Evolutionary conservation across 768 basidiomycete species (phyloP), one percentile per base, ranked within the genome.

Genomic region (Xerocomellus chrysenteron): DNA sequence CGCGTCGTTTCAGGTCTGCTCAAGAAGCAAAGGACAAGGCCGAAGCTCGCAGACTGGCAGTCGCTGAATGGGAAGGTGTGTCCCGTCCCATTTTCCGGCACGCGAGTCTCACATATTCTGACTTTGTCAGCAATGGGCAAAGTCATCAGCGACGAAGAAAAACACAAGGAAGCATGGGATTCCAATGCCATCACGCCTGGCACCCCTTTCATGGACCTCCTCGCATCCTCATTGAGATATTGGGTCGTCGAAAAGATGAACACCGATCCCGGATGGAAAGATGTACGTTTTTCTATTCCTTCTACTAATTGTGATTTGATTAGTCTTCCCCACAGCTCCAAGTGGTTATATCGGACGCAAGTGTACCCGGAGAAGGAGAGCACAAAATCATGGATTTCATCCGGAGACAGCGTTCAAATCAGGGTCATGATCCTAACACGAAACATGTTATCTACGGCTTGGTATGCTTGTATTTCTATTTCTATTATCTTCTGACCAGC

Each of bases 331-430:
- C 30, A 3, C 62, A 95, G 94, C 81, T 99, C 40, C 86, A 98
- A 80, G 90, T 99, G 50, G 86, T 98, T 61, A 92, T 99, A 53
- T 99, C 97, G 6, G 97, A 99, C 63, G 92, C 97, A 2, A 86
- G 90, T 53, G 97, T 98, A 13, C 96, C 97, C 1, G 97, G 97
- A 63, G 97, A 99, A 74, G 97, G 97, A 69, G 97, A 99, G 71
- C 97, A 99, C 74, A 99, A 99, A 78, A 98, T 99, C 60, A 98
- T 99, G 94, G 97, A 98, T 70, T 98, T 83, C 71, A 96, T 99
- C 61, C 81, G 97, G 53, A 81, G 95, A 35, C 95, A 97, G 65
- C 82, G 97, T 50, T 79, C 82, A 49, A 91, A 95, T 67, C 82
- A 83, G 24, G 89, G 86, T n/a, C 88, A 98, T 74, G 88, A 99